These are phyloP conservation scores for Penicillium roqueforti DNA, from an alignment of 495 filamentous ascomycete genomes.

Conservation along the genomic window DNA sequence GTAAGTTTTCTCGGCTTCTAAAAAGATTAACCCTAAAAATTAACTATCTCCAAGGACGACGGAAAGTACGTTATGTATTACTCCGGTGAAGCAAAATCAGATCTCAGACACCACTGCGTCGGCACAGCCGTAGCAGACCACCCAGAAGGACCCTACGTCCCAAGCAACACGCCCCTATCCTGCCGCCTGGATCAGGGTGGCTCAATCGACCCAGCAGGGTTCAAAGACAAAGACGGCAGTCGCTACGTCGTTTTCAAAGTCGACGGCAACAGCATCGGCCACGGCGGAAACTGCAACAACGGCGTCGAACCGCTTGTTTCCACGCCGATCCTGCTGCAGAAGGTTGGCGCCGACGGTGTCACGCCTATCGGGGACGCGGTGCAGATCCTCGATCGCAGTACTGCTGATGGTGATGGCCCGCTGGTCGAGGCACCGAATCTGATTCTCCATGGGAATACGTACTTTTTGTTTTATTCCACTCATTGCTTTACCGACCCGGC, in stretches of 20 bases:
- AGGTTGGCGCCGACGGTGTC: conserved; percentile 47
- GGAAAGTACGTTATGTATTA: conserved; percentile 59
- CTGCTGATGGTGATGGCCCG: conserved; percentile 49
- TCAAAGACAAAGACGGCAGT: conserved; percentile 48
- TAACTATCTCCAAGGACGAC: conserved; percentile 29
- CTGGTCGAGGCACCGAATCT: conserved; percentile 60
- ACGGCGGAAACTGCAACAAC: conserved; percentile 56
- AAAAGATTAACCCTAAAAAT: too few relatives aligned
- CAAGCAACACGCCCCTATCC: conserved; percentile 41
- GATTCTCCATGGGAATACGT: conserved; percentile 41
- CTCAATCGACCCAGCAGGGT: conserved; percentile 56
- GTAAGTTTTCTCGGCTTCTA: conserved; percentile 19
- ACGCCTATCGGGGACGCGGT: conserved; percentile 49
- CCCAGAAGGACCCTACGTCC: conserved; percentile 49
- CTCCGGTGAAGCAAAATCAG: conserved; percentile 40
- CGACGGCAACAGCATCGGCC: conserved; percentile 56
- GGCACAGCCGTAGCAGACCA: conserved; percentile 45
- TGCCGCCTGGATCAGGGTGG: conserved; percentile 52
- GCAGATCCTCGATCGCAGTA: conserved; percentile 50
- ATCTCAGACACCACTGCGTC: conserved; percentile 49
- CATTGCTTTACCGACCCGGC: conserved; percentile 49
- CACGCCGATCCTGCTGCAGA: conserved; percentile 60
- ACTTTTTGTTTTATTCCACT: conserved; percentile 59
- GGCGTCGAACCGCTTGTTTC: conserved; percentile 39
- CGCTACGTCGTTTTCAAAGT: conserved; percentile 60